A percentile compares a stretch with the other conserved stretches of the same genome.
phyloP scores from a whole-genome alignment of 2,329 filamentous ascomycete genomes.

The Purpureocillium lavendulum region DNA sequence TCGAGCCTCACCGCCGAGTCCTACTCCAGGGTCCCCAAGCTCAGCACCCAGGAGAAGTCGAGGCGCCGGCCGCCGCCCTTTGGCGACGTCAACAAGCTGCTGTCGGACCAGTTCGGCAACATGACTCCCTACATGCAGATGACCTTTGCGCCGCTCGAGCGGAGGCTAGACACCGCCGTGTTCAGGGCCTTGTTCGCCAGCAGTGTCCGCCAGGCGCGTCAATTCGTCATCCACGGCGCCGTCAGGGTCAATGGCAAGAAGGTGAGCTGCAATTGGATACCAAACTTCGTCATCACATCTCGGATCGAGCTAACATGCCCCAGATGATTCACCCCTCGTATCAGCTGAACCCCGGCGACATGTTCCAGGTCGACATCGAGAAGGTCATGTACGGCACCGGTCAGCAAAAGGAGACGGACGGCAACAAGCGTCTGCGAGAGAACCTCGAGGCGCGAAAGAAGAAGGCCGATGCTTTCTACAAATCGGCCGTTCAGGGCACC shows the following conservation, averaged over 20 bases:
- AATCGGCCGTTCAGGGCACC: constrained; percentile 10
- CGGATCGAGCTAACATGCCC: constrained; percentile 3
- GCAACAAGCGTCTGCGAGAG: constrained; percentile 12
- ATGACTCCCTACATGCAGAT: constrained; percentile 91
- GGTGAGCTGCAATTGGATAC: constrained; percentile 38
- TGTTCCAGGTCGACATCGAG: constrained; percentile 92
- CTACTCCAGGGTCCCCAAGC: constrained; percentile 21
- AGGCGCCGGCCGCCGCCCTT: constrained; percentile 11
- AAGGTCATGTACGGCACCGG: constrained; percentile 85
- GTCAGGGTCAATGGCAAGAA: constrained; percentile 96
- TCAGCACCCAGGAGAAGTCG: constrained; percentile 9
- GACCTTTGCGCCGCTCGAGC: constrained; percentile 85
- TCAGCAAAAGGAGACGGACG: constrained; percentile 47
- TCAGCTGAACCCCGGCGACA: constrained; percentile 90
- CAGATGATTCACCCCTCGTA: constrained; percentile 92
- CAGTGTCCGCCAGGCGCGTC: constrained; percentile 83
- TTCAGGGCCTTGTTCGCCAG: constrained; percentile 92
- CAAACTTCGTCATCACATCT: no score
- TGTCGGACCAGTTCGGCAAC: constrained; percentile 23
- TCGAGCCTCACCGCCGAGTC: constrained; percentile 21
- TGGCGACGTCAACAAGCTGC: constrained; percentile 23
- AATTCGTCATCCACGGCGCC: constrained; percentile 86
- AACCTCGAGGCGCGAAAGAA: constrained; percentile 18
- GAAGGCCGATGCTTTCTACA: constrained; percentile 15
- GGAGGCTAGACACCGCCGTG: constrained; percentile 87